A percentile compares a stretch with the other conserved stretches of the same genome.
Conservation (phyloP, 164 flowering plant species). For the Tinospora cordifolia region DNA sequence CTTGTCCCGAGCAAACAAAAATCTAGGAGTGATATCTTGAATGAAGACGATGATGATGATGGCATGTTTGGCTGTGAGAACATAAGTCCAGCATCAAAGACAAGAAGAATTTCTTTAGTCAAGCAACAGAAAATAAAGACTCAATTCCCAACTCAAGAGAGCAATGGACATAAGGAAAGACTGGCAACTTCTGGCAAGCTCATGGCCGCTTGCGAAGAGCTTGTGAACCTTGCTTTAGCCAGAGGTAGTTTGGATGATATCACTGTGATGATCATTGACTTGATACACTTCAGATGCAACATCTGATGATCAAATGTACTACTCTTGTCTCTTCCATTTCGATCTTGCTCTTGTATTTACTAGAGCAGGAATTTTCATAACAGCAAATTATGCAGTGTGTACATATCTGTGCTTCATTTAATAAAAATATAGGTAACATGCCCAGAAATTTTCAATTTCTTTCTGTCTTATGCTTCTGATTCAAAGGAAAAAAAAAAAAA, state of each 20-base stretch:
- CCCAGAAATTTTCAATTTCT: constrained; percentile 1
- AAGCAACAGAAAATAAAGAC: constrained; percentile 8
- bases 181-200: constrained; percentile 24
- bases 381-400: not conserved
- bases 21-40: constrained; percentile 12
- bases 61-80: constrained; percentile 14
- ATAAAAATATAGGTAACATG: not conserved
- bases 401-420: not conserved
- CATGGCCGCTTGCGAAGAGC: constrained; percentile 57
- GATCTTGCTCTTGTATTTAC: constrained; percentile 7
- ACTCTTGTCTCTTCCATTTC: not conserved
- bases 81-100: constrained; percentile 19
- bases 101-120: constrained; percentile 10
- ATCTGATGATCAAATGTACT: constrained; percentile 9
- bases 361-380: not conserved
- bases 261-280: constrained; percentile 74
- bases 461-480: constrained; percentile 1
- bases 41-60: constrained; percentile 10
- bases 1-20: constrained; percentile 22
- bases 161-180: constrained; percentile 13
- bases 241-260: constrained; percentile 79
- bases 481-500: not conserved
- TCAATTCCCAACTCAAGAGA: constrained; percentile 4
- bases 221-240: constrained; percentile 45
- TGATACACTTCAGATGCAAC: constrained; percentile 34